Conservation (phyloP, 352 stramenopile genomes). For the Aphanomyces euteiches region DNA sequence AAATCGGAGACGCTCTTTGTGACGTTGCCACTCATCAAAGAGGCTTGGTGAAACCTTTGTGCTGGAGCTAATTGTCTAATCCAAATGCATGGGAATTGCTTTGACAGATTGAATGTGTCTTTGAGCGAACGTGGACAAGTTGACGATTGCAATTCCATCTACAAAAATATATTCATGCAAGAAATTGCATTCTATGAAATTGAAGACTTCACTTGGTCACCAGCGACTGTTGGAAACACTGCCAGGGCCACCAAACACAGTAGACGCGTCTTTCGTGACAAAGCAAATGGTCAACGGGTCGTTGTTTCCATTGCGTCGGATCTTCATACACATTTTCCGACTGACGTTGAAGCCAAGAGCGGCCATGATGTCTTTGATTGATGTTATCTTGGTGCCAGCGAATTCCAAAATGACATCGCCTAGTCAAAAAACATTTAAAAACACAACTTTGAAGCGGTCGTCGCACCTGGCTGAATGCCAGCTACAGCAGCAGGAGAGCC, state of each 20-base stretch:
- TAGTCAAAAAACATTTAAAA: conserved; percentile 24
- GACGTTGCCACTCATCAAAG: conserved; percentile 69
- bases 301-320: conserved; percentile 60
- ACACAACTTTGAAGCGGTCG: conserved; percentile 30
- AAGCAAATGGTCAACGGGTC: conserved; percentile 35
- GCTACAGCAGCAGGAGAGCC: conserved; percentile 77
- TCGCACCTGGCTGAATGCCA: conserved; percentile 48
- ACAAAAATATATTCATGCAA: too few relatives aligned
- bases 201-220: too few relatives aligned
- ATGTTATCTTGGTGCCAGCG: conserved; percentile 61
- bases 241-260: background rate
- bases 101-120: too few relatives aligned
- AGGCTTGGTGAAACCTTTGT: conserved; percentile 30
- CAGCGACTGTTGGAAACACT: too few relatives aligned
- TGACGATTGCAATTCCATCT: too few relatives aligned
- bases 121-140: too few relatives aligned
- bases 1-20: conserved; percentile 48
- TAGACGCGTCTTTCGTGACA: conserved; percentile 16
- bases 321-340: conserved; percentile 57
- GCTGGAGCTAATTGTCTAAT: too few relatives aligned
- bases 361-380: conserved; percentile 70
- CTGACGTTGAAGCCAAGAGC: conserved; percentile 70
- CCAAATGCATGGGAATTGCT: too few relatives aligned
- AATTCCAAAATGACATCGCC: conserved; percentile 75
- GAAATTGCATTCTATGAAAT: too few relatives aligned